These are phyloP conservation scores for Spencermartinsiella ligniputridi DNA, from an alignment of 1,139 yeast genomes.

Conservation along the genomic window DNA sequence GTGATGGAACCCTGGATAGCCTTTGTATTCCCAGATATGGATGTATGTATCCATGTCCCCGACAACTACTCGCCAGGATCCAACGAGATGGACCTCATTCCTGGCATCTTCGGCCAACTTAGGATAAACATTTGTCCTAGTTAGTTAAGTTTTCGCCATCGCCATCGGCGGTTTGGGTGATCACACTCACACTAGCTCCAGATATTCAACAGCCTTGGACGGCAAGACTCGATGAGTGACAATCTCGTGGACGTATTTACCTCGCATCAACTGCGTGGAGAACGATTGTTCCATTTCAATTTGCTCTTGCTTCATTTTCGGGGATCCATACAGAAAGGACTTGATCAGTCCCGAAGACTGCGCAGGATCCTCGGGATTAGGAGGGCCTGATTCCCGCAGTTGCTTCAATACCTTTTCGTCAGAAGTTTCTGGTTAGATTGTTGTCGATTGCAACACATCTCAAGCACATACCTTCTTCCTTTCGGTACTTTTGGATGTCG, in stretches of 20 bases:
- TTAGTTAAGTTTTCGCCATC: not conserved
- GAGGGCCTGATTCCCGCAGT: conserved; percentile 18
- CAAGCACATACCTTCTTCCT: conserved; percentile 21
- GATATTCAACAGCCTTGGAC: conserved; percentile 34
- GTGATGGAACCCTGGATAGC: conserved; percentile 40
- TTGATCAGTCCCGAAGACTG: conserved; percentile 30
- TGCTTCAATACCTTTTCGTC: conserved; percentile 17
- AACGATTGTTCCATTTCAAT: conserved; percentile 35
- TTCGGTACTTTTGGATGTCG: conserved; percentile 30
- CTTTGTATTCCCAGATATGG: conserved; percentile 43
- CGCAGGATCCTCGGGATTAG: conserved; percentile 11
- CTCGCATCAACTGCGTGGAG: conserved; percentile 37
- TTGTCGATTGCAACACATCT: not conserved
- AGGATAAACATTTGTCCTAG: conserved; percentile 32
- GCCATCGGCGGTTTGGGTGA: too few species aligned
- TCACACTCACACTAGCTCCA: conserved; percentile 29
- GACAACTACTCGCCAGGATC: conserved; percentile 40
- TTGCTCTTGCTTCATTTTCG: conserved; percentile 33
- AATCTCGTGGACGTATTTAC: conserved; percentile 41
- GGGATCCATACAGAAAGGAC: conserved; percentile 37
- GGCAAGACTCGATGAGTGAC: conserved; percentile 38
- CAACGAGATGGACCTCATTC: conserved; percentile 37
- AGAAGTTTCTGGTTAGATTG: conserved; percentile 7
- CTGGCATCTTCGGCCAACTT: conserved; percentile 31
- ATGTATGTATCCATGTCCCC: conserved; percentile 38